Evolutionary conservation across 768 basidiomycete species (phyloP), one percentile per base, ranked within the genome.

Genomic region (Russula foetens): DNA sequence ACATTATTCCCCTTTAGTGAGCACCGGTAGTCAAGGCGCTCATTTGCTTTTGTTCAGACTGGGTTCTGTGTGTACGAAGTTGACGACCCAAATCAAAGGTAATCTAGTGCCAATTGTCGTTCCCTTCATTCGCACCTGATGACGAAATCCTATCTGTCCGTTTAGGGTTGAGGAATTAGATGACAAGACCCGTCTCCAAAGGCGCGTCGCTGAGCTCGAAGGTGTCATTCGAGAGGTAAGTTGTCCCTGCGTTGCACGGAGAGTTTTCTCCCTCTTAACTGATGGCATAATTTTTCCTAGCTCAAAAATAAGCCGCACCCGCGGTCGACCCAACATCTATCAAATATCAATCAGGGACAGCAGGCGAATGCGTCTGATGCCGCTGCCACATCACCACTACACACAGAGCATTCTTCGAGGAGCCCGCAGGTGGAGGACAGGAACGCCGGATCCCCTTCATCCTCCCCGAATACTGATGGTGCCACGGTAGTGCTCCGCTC

Each of bases 1-100:
- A 56, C 60, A 74, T 53, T 64, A 69, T 33, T 65, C 38, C 23
- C 21, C 24, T 39, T 43, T 24, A 19, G 28, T 43, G 39, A 39
- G 35, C 9, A 2, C 35, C 35, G 14, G 35, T 33, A 9, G 21
- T 17, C 44, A 31, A n/a, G 5, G 9, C 43, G 15, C 45, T 49
- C 28, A 43, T 3, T 56, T 7, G n/a, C n/a, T 12, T 35, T 35
- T 35, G 35, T 35, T 7, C 29, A 89, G 87, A 90, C 87, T 50
- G 89, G 88, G 1, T 76, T 90, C 4, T 92, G 90, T 68, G 85
- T 91, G 11, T 92, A 92, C 66, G 88, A 92, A 70, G 82, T 91
- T 7, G 89, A 91, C 67, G 87, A 89, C 67, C 85, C 85, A 26
- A 81, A 71, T 61, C 81, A 83, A 70, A 77, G 81, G 67, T 74